These are phyloP conservation scores for Ophiostoma tasmaniense DNA, from an alignment of 2,329 filamentous ascomycete genomes.

Conservation along the genomic window DNA sequence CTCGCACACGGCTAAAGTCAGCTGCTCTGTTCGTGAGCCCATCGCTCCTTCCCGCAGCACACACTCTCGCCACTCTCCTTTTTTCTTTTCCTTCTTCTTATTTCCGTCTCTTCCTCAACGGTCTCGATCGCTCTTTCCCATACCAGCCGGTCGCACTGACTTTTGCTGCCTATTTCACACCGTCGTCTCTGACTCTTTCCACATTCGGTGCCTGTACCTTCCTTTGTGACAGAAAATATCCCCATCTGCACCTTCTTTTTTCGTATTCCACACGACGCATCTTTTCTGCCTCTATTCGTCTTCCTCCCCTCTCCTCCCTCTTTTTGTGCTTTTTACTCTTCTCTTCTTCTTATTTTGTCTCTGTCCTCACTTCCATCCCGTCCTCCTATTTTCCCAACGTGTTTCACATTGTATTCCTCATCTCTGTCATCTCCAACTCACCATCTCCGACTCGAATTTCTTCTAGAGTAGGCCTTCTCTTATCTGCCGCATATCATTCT, in stretches of 20 bases:
- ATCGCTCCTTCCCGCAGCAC: not conserved
- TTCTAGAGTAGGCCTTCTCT: too few species aligned
- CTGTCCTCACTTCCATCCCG: not conserved
- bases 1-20: not conserved
- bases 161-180: not conserved
- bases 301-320: not conserved
- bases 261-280: not conserved
- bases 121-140: not conserved
- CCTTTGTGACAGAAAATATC: not conserved
- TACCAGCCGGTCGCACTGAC: not conserved
- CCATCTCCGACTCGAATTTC: not conserved
- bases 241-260: not conserved
- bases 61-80: not conserved
- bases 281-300: not conserved
- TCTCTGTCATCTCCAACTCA: not conserved
- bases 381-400: not conserved
- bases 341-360: not conserved
- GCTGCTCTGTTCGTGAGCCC: not conserved
- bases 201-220: not conserved
- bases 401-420: not conserved
- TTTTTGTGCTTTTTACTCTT: not conserved
- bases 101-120: not conserved
- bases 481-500: conserved; percentile 1
- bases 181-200: not conserved
- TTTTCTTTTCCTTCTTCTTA: not conserved